Evolutionary conservation across 2,329 filamentous ascomycete genomes (phyloP), one percentile per base, ranked within the genome.

Genomic region (Cladobotryum mycophilum): DNA sequence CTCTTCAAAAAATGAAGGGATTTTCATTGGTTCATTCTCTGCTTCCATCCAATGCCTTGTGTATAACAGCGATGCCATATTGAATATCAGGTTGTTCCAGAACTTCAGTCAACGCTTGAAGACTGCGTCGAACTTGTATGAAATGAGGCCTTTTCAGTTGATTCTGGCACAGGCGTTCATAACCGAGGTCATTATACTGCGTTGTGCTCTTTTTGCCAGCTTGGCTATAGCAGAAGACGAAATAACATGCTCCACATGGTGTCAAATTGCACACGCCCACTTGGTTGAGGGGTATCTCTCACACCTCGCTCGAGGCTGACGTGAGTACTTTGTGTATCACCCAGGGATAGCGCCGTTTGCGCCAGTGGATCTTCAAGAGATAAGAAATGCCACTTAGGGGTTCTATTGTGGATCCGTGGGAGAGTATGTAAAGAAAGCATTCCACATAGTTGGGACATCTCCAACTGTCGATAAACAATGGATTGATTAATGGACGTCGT

Each of bases 1-100:
- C 64, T 64, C 61, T 65, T 64, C 61, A 60, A 61, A 57, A 60
- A 53, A 63, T 52, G 58, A 62, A 64, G 59, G 61, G 52, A 30
- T 60, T 60, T 66, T 61, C 53, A 44, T 58, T 61, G 62, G 56
- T 61, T 56, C 52, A 38, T 38, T 22, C 20, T 18, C 13, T 14
- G 36, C 13, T 38, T 38, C 36, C 6, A 30, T 30, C 8, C 25
- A 30, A 30, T 11, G 6, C 4, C 25, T 11, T 30, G 25, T 11
- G 25, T 30, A 7, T 30, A 30, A 30, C 25, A 30, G 25, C 6
- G 25, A 30, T 30, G 25, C 6, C 25, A 30, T 30, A 30, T 30
- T 30, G 25, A 30, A 8, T 11, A 8, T 30, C 25, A 30, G 9
- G 9, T 6, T 8, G 25, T 30, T 8, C 6, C 25, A 7, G 9